phyloP scores from a whole-genome alignment of 169 alveolate species.

The Plasmodium gaboni region DNA sequence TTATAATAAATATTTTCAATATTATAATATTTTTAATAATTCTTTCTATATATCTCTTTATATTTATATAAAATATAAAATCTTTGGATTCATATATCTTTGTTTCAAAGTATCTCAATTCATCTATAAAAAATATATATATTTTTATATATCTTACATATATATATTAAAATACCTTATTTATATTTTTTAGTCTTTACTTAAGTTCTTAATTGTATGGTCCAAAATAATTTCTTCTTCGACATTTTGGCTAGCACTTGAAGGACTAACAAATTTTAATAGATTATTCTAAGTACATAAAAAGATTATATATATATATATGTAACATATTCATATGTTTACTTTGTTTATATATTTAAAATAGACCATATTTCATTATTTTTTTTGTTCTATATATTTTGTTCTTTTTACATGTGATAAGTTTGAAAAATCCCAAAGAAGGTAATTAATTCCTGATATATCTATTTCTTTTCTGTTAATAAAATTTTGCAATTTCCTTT shows the following conservation, averaged over 20 bases:
- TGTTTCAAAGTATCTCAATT: slow-evolving; percentile 45
- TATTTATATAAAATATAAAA: slow-evolving; percentile 46
- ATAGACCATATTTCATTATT: not conserved
- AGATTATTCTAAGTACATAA: slow-evolving; percentile 15
- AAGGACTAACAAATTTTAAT: slow-evolving; percentile 25
- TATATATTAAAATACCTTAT: not conserved
- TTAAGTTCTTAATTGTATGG: slow-evolving; percentile 22
- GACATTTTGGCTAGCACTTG: not conserved
- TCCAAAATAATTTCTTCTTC: slow-evolving; percentile 43
- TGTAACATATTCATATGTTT: not conserved
- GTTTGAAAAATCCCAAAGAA: slow-evolving; percentile 47
- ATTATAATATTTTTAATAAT: slow-evolving; percentile 29
- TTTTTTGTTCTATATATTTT: not conserved
- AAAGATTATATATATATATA: not conserved
- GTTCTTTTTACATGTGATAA: slow-evolving; percentile 27
- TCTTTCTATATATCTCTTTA: slow-evolving; percentile 25
- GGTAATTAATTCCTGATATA: not conserved
- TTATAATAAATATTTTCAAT: slow-evolving; percentile 36
- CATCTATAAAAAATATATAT: slow-evolving; percentile 15
- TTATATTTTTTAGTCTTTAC: slow-evolving; percentile 12
- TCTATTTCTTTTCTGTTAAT: slow-evolving; percentile 50
- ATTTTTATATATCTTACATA: not conserved
- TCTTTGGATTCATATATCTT: slow-evolving; percentile 36
- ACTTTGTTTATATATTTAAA: not conserved
- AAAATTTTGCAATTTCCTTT: slow-evolving; percentile 49